Evolutionary conservation across 2,329 filamentous ascomycete genomes (phyloP).

Genomic region (Aspergillus phoenicis): DNA sequence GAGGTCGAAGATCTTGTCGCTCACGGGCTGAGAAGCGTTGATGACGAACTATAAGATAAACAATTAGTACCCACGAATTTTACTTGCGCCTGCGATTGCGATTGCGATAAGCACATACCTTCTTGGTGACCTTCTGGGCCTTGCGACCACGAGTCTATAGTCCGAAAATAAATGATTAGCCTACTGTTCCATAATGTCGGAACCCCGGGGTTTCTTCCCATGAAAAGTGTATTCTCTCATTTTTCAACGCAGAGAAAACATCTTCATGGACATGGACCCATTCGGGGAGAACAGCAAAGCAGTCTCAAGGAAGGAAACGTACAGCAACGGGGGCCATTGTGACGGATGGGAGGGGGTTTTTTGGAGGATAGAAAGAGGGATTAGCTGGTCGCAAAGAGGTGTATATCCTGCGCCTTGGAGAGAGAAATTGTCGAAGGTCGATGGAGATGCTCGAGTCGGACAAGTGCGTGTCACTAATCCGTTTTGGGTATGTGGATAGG

Average conservation of each 20-base stretch:
- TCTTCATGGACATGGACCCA: slow-evolving; percentile 31
- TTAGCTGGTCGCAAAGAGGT: slow-evolving; percentile 72
- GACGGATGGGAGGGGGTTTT: slow-evolving; percentile 39
- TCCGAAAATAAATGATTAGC: slow-evolving; percentile 69
- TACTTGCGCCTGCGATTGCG: slow-evolving; percentile 4
- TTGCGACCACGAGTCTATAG: slow-evolving; percentile 49
- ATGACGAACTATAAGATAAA: slow-evolving; percentile 77
- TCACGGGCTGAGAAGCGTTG: slow-evolving; percentile 97
- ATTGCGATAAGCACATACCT: slow-evolving; percentile 38
- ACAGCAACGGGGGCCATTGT: slow-evolving; percentile 87
- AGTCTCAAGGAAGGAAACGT: slow-evolving; percentile 65
- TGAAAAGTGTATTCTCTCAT: slow-evolving; percentile 1
- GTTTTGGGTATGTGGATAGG: slow-evolving; percentile 18
- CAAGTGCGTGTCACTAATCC: slow-evolving; percentile 32
- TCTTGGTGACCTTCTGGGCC: slow-evolving; percentile 53
- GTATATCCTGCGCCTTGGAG: slow-evolving; percentile 76
- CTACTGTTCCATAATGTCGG: slow-evolving; percentile 72
- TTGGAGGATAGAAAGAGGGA: slow-evolving; percentile 32
- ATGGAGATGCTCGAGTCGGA: slow-evolving; percentile 32
- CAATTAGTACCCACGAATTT: background rate
- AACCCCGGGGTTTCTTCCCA: slow-evolving; percentile 21
- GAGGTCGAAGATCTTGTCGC: slow-evolving; percentile 99
- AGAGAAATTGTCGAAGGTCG: slow-evolving; percentile 32
- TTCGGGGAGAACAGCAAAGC: slow-evolving; percentile 89
- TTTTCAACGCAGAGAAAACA: slow-evolving; percentile 15